Evolutionary conservation across 306 rosid genomes (phyloP).

Genomic region (Vigna radiata): DNA sequence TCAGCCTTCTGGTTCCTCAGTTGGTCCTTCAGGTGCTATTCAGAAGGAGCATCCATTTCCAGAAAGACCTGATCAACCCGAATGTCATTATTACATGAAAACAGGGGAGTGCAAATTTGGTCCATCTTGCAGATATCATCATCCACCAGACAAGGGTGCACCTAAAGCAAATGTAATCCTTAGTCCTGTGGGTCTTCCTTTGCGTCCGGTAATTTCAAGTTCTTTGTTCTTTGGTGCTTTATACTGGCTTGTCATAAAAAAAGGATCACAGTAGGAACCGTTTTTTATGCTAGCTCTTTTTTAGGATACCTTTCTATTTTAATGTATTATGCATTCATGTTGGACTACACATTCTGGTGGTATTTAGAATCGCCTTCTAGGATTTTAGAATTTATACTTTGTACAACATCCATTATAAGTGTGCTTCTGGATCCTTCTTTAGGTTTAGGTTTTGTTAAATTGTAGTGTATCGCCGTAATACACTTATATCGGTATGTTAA

Average conservation of each 20-base stretch:
- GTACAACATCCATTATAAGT: conserved; percentile 1
- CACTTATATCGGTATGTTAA: conserved; percentile 5
- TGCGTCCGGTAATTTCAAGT: conserved; percentile 79
- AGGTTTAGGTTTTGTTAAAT: conserved; percentile 24
- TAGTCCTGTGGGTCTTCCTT: conserved; percentile 85
- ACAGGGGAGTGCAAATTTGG: conserved; percentile 99
- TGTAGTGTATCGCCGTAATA: background rate
- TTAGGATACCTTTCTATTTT: conserved; percentile 26
- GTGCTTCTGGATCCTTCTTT: conserved; percentile 7
- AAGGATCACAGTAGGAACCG: background rate
- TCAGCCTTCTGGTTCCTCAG: conserved; percentile 65
- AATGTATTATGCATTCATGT: background rate
- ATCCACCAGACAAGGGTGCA: conserved; percentile 72
- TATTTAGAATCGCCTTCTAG: conserved; percentile 15
- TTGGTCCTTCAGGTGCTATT: conserved; percentile 66
- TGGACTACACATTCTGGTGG: conserved; percentile 13
- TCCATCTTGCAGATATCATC: conserved; percentile 97
- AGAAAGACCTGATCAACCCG: conserved; percentile 94
- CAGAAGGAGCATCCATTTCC: conserved; percentile 84
- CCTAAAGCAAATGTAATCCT: conserved; percentile 61
- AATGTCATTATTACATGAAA: conserved; percentile 89
- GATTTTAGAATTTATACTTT: conserved; percentile 23
- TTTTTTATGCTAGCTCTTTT: conserved; percentile 14
- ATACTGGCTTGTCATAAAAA: conserved; percentile 30
- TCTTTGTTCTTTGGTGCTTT: conserved; percentile 36